A percentile compares a stretch with the other conserved stretches of the same genome.
phyloP scores from a whole-genome alignment of 805 yeast genomes.

The Cyberlindnera japonica region DNA sequence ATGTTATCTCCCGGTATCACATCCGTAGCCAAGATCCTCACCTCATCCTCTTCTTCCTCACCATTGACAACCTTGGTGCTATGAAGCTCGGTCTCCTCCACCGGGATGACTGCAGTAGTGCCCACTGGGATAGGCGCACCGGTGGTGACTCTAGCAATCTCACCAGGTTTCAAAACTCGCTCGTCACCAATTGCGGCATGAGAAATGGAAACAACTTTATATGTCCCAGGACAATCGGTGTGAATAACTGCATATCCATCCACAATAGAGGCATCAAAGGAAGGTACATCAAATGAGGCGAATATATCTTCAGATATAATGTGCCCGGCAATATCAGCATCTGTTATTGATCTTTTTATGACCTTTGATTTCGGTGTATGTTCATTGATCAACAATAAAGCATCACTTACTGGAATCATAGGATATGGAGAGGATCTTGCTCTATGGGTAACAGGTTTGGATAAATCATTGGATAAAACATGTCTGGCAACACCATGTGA shows the following conservation, averaged over 20 bases:
- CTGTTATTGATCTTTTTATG: constrained; percentile 27
- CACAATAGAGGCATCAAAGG: constrained; percentile 51
- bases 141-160: constrained; percentile 47
- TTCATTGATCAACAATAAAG: constrained; percentile 32
- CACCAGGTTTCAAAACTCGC: constrained; percentile 28
- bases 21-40: constrained; percentile 37
- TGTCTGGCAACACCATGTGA: constrained; percentile 35
- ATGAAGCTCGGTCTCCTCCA: constrained; percentile 45
- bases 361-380: constrained; percentile 32
- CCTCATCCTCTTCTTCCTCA: constrained; percentile 39
- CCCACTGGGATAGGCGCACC: constrained; percentile 58
- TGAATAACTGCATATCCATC: constrained; percentile 52
- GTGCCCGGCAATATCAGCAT: constrained; percentile 33
- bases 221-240: constrained; percentile 43
- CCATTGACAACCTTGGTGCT: constrained; percentile 30
- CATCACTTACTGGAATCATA: constrained; percentile 40
- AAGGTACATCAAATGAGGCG: constrained; percentile 41
- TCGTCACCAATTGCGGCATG: constrained; percentile 36
- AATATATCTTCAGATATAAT: constrained; percentile 40
- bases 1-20: constrained; percentile 43
- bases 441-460: constrained; percentile 37
- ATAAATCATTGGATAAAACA: constrained; percentile 33
- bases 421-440: constrained; percentile 48
- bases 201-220: constrained; percentile 38
- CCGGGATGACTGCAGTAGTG: constrained; percentile 50